Base-by-base conservation (phyloP, 2,329 filamentous ascomycete genomes). In the Pseudopyrenochaeta lycopersici region DNA sequence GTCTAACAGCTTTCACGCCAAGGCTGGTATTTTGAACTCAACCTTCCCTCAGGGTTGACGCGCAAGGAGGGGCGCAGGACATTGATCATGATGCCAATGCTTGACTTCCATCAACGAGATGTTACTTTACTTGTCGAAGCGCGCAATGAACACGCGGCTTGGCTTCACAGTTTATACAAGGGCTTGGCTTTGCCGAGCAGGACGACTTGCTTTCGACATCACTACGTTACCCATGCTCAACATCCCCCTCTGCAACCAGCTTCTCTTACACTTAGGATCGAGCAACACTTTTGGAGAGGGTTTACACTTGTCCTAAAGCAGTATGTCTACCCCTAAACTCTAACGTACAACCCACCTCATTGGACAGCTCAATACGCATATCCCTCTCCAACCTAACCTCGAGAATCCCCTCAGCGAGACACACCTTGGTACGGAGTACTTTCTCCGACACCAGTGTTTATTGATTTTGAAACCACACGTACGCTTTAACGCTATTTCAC, bases 281-380 rank as follows among this genome's bases (percentile, higher is more conserved):
- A 60, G 46, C 58, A 62, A 57, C 21, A 51, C 32, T 46, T 49
- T 44, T 14, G 17, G 35, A 33, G 32, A 45, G 46, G 50, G 52
- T 46, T 46, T 50, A 30, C 20, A 32, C 62, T 63, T 61, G 40
- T 31, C 57, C 51, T 11, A n/a, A 63, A 51, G 7, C 9, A 57
- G 57, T 41, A 63, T 52, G 21, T 51, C 12, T 45, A 61, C 30
- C 62, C 59, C 36, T 32, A 41, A 54, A 57, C 29, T 43, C 29
- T 45, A 39, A 42, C 21, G 27, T 6, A 33, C 21, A 15, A 7
- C 1, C 4, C 18, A 20, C 4, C 31, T 43, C 27, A 45, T 35
- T 46, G 31, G 20, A 18, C 40, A 30, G 36, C 32, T 9, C 23
- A 20, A 27, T 23, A 40, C 17, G 23, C 17, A 42, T 23, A 21